Evolutionary conservation across 257 asterid genomes (phyloP), one percentile per base, ranked within the genome.

Genomic region (Solanum piurae): DNA sequence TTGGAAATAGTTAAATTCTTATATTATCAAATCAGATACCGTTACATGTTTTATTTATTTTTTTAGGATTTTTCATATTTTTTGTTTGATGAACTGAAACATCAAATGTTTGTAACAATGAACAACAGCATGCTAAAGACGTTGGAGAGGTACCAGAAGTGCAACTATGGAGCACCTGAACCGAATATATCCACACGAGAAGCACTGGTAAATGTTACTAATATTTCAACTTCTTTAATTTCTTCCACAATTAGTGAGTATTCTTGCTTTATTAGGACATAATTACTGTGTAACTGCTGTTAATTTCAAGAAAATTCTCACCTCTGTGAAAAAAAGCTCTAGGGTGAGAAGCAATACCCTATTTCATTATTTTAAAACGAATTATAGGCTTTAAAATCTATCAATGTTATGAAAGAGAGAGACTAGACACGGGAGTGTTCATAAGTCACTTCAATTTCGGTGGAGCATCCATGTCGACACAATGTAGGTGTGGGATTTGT

Each of bases 121-220:
- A 86, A 92, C 92, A 86, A 92, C 93, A 95, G 98, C 95, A 97
- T 97, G 99, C 98, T 95, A 87, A 95, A 94, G 87, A 97, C 99
- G 20, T 92, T 97, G 90, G 99, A 97, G 73, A 96, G 99, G 95
- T 97, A 97, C 88, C 99, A 97, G 83, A 97, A 96, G 89, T 93
- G 98, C 95, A 97, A 95, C 96, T 97, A 97, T 84, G 99, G 98
- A 93, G 98, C 98, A 66, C 99, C 99, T 11, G 99, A 97, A 89
- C 89, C 98, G 3, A 94, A 94, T 89, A 90, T 93, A 62, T 96
- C 99, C 88, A 74, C 98, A 52, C 93, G 99, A 89, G 99, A 95
- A 90, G 99, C 99, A 49, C 92, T 97, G 98, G 99, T 97, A 95
- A 64, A 64, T 86, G 23, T 83, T 86, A 29, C 31, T 29, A 46